Evolutionary conservation across 352 stramenopile genomes (phyloP).

Genomic region (Pythium plurisporium): DNA sequence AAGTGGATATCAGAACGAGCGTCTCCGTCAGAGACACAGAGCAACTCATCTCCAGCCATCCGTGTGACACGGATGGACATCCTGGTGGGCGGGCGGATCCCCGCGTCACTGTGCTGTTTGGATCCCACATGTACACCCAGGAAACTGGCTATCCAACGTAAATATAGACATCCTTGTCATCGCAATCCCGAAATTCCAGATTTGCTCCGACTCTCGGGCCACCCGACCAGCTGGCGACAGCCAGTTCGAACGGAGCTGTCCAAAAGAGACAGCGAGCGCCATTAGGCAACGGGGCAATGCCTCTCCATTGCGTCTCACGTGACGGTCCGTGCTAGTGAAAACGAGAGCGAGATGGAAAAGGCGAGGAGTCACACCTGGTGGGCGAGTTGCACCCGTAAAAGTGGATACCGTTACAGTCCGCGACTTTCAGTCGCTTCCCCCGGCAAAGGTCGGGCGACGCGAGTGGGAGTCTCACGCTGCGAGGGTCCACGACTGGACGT

Average conservation of each 20-base stretch:
- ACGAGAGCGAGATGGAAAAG: too few relatives aligned
- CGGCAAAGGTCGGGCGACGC: constrained; percentile 10
- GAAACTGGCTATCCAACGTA: neutral
- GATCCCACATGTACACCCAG: too few relatives aligned
- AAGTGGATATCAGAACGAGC: too few relatives aligned
- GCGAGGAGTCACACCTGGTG: too few relatives aligned
- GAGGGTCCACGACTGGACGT: neutral
- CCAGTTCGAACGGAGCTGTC: neutral
- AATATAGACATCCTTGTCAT: neutral
- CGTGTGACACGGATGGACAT: too few relatives aligned
- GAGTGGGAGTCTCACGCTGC: neutral
- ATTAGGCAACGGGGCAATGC: constrained; percentile 4
- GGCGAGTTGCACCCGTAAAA: neutral
- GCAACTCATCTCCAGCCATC: too few relatives aligned
- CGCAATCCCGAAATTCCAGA: neutral
- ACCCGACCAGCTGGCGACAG: neutral
- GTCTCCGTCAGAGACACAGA: too few relatives aligned
- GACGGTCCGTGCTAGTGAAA: too few relatives aligned
- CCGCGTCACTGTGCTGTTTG: too few relatives aligned
- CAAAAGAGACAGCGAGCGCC: neutral
- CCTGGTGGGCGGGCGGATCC: too few relatives aligned
- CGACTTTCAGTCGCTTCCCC: too few relatives aligned
- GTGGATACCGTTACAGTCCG: constrained; percentile 6
- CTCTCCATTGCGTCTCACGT: too few relatives aligned
- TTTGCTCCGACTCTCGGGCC: neutral